Percentiles rank a stretch among this genome's conserved stretches.
Evolutionary conservation across 805 yeast genomes (phyloP).

Genomic region (Lipomyces lipofer): DNA sequence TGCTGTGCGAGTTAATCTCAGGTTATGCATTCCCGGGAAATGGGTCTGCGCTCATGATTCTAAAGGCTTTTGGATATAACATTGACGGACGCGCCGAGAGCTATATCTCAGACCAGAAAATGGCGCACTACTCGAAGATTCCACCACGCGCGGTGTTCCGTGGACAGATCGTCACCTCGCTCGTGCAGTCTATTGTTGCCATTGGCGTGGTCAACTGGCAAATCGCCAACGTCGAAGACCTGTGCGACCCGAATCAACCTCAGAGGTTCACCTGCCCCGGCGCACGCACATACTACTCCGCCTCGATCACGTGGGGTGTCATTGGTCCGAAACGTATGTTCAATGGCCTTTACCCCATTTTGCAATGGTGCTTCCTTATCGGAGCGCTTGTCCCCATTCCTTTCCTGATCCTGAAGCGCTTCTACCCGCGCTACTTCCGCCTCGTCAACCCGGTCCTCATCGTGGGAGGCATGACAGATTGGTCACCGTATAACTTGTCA

Average conservation of each 20-base stretch:
- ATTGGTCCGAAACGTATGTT: constrained; percentile 30
- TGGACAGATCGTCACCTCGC: constrained; percentile 53
- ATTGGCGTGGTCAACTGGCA: constrained; percentile 53
- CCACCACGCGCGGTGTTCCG: constrained; percentile 53
- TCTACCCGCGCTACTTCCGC: constrained; percentile 2
- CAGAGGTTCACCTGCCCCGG: constrained; percentile 27
- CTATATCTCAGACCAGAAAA: constrained; percentile 42
- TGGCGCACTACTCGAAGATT: constrained; percentile 54
- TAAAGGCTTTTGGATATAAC: constrained; percentile 50
- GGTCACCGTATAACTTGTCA: constrained; percentile 11
- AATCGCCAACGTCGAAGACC: constrained; percentile 18
- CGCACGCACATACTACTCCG: constrained; percentile 28
- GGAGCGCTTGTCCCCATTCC: constrained; percentile 18
- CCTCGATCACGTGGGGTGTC: constrained; percentile 30
- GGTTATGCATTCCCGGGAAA: constrained; percentile 52
- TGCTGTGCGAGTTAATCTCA: constrained; percentile 47
- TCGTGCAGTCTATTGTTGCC: constrained; percentile 54
- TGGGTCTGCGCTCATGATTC: constrained; percentile 50
- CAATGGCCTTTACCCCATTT: constrained; percentile 12
- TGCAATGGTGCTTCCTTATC: constrained; percentile 22
- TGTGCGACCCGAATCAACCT: constrained; percentile 24
- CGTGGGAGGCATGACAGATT: constrained; percentile 23
- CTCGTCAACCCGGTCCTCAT: constrained; percentile 23
- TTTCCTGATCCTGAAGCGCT: constrained; percentile 11
- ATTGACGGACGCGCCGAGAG: constrained; percentile 49